Percentiles rank a stretch among this genome's conserved stretches.
Evolutionary conservation across 306 rosid species (phyloP).

Genomic region (Glycine soja): DNA sequence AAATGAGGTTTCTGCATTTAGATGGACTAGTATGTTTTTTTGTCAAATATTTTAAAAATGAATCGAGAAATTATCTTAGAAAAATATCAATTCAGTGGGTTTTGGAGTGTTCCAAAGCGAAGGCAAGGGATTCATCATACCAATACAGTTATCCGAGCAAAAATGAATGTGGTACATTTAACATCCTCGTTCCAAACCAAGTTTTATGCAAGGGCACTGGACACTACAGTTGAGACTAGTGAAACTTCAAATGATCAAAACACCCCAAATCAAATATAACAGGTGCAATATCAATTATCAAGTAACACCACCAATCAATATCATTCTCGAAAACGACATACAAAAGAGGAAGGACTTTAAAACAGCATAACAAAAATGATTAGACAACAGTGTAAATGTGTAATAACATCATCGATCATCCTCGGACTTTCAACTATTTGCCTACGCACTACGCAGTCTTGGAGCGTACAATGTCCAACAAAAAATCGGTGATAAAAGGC

Average conservation of each 20-base stretch:
- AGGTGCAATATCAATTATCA: not conserved
- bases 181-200: not conserved
- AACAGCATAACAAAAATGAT: no score
- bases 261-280: no score
- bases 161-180: not conserved
- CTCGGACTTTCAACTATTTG: not conserved
- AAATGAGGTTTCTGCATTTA: not conserved
- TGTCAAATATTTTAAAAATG: no score
- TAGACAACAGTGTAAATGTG: not conserved
- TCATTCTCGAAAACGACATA: no score
- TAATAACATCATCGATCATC: not conserved
- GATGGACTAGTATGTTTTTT: no score
- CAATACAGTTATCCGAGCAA: not conserved
- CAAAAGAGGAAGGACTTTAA: no score
- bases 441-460: slow-evolving; percentile 13
- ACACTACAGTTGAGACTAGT: no score
- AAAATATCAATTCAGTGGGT: no score
- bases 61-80: no score
- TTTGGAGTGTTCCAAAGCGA: no score
- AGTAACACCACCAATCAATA: not conserved
- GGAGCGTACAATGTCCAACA: slow-evolving; percentile 45
- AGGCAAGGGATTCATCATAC: no score
- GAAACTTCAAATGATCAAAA: no score
- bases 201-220: not conserved
- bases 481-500: slow-evolving; percentile 56